These are phyloP conservation scores for Penicillium carneum DNA, from an alignment of 2,329 filamentous ascomycete species.

Conservation along the genomic window DNA sequence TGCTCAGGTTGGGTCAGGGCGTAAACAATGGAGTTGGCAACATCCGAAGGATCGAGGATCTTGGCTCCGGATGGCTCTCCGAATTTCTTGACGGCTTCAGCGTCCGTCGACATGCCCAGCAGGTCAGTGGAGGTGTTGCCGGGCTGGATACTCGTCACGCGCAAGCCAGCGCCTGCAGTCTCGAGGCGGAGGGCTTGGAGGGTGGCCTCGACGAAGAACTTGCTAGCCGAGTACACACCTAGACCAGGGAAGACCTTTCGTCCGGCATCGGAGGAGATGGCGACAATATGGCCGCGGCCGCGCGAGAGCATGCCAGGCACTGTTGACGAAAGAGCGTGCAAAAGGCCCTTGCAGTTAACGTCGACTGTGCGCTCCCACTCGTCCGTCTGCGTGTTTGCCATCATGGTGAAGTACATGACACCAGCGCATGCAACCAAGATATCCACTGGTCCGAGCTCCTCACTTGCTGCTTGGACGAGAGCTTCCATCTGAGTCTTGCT, in stretches of 20 bases:
- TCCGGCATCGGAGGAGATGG: constrained; percentile 82
- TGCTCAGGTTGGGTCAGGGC: constrained; percentile 76
- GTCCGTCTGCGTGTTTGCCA: constrained; percentile 75
- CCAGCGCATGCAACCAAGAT: constrained; percentile 81
- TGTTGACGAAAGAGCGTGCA: constrained; percentile 73
- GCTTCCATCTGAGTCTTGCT: constrained; percentile 69
- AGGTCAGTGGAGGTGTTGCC: constrained; percentile 79
- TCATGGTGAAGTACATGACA: constrained; percentile 90
- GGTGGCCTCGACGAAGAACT: constrained; percentile 85
- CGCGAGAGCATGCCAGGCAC: constrained; percentile 76
- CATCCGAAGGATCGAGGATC: constrained; percentile 75
- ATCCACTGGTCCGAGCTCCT: constrained; percentile 74
- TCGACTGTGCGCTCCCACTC: constrained; percentile 85
- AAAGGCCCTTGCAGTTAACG: constrained; percentile 83
- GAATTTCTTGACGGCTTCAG: constrained; percentile 78
- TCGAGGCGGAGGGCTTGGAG: constrained; percentile 77
- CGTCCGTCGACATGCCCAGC: constrained; percentile 75
- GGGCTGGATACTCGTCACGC: constrained; percentile 77
- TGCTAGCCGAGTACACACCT: constrained; percentile 81
- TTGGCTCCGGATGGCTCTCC: constrained; percentile 77
- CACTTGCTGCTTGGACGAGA: constrained; percentile 66
- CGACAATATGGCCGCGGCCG: constrained; percentile 75
- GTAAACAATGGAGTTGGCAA: constrained; percentile 75
- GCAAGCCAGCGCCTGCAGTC: constrained; percentile 74
- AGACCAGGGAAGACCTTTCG: constrained; percentile 82